Percentiles rank a stretch among this genome's conserved stretches.
Conservation (phyloP, 2,329 filamentous ascomycete species). For the Arthrobotrys sphaeroides region DNA sequence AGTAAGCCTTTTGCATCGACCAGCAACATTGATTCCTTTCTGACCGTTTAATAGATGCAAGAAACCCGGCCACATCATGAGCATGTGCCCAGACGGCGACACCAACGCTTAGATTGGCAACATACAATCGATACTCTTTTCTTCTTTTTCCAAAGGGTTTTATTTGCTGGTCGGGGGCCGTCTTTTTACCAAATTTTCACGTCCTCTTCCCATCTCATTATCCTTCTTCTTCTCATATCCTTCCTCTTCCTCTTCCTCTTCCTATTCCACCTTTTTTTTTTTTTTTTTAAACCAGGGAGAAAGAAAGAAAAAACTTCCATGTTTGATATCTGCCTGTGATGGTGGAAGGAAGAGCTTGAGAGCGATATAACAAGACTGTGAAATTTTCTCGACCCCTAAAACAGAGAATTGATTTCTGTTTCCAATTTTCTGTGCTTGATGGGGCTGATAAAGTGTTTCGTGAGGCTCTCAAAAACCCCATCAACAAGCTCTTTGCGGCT, state of each 20-base stretch:
- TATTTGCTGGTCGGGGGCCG: background rate
- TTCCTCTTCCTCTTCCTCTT: background rate
- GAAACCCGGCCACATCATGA: slow-evolving; percentile 88
- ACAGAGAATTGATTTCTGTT: too few relatives aligned
- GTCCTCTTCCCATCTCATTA: background rate
- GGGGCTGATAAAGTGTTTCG: too few relatives aligned
- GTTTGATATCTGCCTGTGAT: slow-evolving; percentile 12
- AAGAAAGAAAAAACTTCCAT: too few relatives aligned
- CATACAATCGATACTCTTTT: background rate
- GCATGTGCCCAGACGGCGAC: slow-evolving; percentile 76
- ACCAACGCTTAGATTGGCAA: slow-evolving; percentile 63
- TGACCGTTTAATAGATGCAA: slow-evolving; percentile 64
- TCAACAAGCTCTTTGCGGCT: background rate
- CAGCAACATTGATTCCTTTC: background rate
- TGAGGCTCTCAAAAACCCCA: background rate
- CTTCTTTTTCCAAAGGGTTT: background rate
- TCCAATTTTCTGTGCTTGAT: too few relatives aligned
- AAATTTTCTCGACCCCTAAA: too few relatives aligned
- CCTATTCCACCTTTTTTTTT: background rate
- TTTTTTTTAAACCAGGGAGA: too few relatives aligned
- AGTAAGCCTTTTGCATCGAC: slow-evolving; percentile 66
- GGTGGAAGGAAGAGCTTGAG: background rate
- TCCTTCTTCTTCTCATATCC: background rate
- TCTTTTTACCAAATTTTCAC: slow-evolving; percentile 15
- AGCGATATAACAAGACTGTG: background rate